Evolutionary conservation across 148 eudicot genomes (phyloP), one percentile per base, ranked within the genome.

Genomic region (Arctostaphylos glauca): DNA sequence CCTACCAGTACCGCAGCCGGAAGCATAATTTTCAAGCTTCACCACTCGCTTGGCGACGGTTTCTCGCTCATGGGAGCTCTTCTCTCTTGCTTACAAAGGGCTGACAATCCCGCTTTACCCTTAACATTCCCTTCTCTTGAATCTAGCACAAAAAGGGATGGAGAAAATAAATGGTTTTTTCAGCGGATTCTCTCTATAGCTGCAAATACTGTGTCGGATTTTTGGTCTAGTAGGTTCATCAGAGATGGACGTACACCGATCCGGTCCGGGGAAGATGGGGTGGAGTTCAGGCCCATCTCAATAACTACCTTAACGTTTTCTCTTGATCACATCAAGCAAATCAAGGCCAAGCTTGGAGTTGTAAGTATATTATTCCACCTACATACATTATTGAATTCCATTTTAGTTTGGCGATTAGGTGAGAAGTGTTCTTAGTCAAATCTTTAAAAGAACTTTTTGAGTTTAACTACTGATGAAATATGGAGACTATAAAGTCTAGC

Each of bases 31-130:
- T 91, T 95, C 83, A 95, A 93, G 90, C 92, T 95, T 68, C 98
- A 95, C 77, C 98, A 95, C 67, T 88, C 97, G 3, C 86, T 93
- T 0, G 98, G 98, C 0, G 95, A 95, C 25, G 98, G 98, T 3
- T 95, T 84, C 82, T 93, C 97, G 7, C 77, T 95, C 0, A 95
- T 95, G 98, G 97, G 98, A 2, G 95, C 97, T 19, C 97, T 95
- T 56, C 94, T 95, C 44, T 93, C 98, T n/a, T 93, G 95, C 85
- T 75, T 95, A 62, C 87, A 91, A 78, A 78, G 97, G 83, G 92
- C 93, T 6, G 97, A 95, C 70, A 46, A 93, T 67, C 97, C 98
- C 25, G 82, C 88, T 2, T 87, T 92, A 54, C 94, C 98, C 5
- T 60, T 92, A 16, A 93, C 93, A 2, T 92, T 95, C 76, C 84